Evolutionary conservation across 176 grass and related monocot genomes (phyloP), one percentile per base, ranked within the genome.

Genomic region (Ampelocalamus luodianensis): DNA sequence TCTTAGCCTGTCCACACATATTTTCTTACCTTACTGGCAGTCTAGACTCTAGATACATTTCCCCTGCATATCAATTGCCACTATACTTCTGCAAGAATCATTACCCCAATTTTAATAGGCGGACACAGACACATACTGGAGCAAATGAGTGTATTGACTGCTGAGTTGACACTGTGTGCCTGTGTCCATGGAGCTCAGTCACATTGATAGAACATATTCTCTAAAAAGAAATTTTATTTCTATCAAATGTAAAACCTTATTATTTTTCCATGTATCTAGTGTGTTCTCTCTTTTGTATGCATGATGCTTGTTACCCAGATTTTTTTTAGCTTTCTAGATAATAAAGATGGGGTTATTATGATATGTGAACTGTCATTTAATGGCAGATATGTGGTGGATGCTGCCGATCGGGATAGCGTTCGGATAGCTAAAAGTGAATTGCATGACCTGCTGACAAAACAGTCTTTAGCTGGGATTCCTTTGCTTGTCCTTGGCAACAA

Each of bases 401-500:
- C 93, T 76, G 93, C 93, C 8, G 97, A 99, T 53, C 82, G 93
- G 86, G 97, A 99, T 80, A 92, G 93, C 22, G 81, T 99, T 60
- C 97, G 88, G 1, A 88, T 99, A 81, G 86, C 97, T 17, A 96
- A 96, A 96, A 96, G 91, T 76, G 97, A 99, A 89, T 62, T 96
- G 83, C 93, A 94, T 82, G 97, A 96, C 29, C 82, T 99, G 65
- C 93, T 99, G 55, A 90, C 62, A 16, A 99, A 96, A 71, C 93
- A 87, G 18, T 99, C 97, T 73, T 91, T 99, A 83, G 77, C 71
- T 86, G 91, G 93, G 81, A 99, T 96, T 54, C 97, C 97, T 32
- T 80, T 96, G 50, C 97, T 99, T 81, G 87, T 99, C 63, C 97
- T 99, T 72, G 91, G 97, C 18, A 99, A 99, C 77, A 99, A 99